Percentiles rank a stretch among this genome's conserved stretches.
Evolutionary conservation across 768 basidiomycete species (phyloP).

Genomic region (Vishniacozyma victoriae): DNA sequence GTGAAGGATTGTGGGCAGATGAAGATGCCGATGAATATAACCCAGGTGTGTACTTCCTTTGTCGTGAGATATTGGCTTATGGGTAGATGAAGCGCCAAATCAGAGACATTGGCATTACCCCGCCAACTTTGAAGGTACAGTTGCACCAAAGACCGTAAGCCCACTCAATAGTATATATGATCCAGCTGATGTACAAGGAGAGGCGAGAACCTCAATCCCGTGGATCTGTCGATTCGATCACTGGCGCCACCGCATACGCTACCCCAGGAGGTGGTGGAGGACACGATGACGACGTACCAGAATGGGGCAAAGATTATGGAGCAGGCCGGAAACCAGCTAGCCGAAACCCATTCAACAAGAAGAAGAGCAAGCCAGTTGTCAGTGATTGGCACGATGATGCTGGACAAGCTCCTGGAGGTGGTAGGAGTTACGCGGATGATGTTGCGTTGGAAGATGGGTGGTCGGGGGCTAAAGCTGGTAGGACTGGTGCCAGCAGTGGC

Average conservation of each 20-base stretch:
- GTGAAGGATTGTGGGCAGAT: slow-evolving; percentile 42
- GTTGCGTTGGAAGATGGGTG: slow-evolving; percentile 5
- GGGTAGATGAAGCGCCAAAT: slow-evolving; percentile 35
- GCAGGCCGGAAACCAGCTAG: slow-evolving; percentile 13
- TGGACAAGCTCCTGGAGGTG: not conserved
- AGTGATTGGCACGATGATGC: not conserved
- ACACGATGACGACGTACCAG: slow-evolving; percentile 41
- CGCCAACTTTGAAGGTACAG: slow-evolving; percentile 47
- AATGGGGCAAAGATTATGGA: slow-evolving; percentile 48
- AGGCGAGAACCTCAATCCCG: not conserved
- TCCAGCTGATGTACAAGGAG: no score
- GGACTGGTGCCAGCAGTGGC: no score
- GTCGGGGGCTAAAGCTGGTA: not conserved
- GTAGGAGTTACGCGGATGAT: slow-evolving; percentile 2
- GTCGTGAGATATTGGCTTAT: not conserved
- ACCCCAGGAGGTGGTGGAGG: slow-evolving; percentile 12
- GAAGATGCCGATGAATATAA: slow-evolving; percentile 46
- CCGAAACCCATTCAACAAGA: slow-evolving; percentile 3
- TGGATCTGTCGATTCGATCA: not conserved
- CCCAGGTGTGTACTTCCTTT: slow-evolving; percentile 24
- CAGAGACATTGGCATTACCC: slow-evolving; percentile 47
- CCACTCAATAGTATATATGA: no score
- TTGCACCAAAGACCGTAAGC: not conserved
- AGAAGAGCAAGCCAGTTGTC: slow-evolving; percentile 16
- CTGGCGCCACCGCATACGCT: slow-evolving; percentile 1